Conservation (phyloP, 495 filamentous ascomycete species). For the Neurospora sp. region DNA sequence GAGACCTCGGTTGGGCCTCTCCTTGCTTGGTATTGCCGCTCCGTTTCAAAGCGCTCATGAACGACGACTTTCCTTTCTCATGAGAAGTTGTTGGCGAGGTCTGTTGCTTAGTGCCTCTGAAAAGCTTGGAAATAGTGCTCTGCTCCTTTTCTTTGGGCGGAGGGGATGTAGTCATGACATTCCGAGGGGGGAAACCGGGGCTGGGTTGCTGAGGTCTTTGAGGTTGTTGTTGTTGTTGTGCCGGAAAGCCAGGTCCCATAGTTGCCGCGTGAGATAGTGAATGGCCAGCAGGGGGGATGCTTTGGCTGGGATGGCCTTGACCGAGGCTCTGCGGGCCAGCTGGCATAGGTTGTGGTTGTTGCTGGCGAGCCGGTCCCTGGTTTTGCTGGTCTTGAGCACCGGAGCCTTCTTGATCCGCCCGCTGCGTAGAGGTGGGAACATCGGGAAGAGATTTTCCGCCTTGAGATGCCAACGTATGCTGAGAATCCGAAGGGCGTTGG, state of each 20-base stretch:
- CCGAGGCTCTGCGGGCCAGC: background rate
- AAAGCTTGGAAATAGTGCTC: constrained; percentile 24
- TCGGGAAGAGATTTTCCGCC: background rate
- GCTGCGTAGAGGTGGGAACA: background rate
- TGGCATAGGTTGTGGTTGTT: background rate
- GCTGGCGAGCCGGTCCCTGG: background rate
- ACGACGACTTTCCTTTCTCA: constrained; percentile 18
- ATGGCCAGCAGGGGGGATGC: background rate
- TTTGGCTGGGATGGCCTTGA: background rate
- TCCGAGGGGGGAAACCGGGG: background rate
- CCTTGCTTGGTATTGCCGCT: constrained; percentile 18
- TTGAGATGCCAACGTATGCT: background rate
- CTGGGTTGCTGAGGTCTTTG: background rate
- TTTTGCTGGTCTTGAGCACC: background rate
- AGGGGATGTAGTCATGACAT: constrained; percentile 3
- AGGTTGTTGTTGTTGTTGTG: background rate
- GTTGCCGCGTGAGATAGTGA: background rate
- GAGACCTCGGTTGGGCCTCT: constrained; percentile 3
- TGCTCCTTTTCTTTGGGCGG: constrained; percentile 19
- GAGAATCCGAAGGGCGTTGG: background rate
- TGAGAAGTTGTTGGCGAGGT: constrained; percentile 10
- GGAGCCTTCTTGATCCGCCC: background rate
- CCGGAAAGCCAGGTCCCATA: background rate
- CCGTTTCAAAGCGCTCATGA: constrained; percentile 26
- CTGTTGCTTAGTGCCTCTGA: constrained; percentile 17